phyloP scores from a whole-genome alignment of 257 asterid genomes.

The Mitragyna speciosa region DNA sequence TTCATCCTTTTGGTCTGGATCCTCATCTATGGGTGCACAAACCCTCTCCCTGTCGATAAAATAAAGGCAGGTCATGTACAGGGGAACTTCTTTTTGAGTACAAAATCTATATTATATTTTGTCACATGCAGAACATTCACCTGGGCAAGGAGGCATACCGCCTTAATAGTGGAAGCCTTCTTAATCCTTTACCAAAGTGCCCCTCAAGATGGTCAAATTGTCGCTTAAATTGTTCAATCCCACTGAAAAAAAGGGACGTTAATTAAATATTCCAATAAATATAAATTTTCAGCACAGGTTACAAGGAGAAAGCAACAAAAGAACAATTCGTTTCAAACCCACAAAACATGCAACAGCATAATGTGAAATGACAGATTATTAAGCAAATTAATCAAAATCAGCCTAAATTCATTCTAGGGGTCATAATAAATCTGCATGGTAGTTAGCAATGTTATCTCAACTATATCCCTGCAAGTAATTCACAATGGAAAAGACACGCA shows the following conservation, averaged over 20 bases:
- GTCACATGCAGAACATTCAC: slow-evolving; percentile 32
- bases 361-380: background rate
- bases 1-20: slow-evolving; percentile 40
- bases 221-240: slow-evolving; percentile 86
- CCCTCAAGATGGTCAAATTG: slow-evolving; percentile 86
- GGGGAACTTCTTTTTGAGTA: background rate
- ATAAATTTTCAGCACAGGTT: background rate
- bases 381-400: background rate
- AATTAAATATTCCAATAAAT: background rate
- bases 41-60: slow-evolving; percentile 71
- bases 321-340: background rate
- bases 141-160: slow-evolving; percentile 93
- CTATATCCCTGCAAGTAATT: background rate
- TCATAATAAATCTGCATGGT: background rate
- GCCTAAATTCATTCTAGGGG: background rate
- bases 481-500: background rate
- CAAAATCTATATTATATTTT: background rate
- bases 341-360: background rate
- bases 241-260: slow-evolving; percentile 43
- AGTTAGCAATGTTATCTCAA: background rate
- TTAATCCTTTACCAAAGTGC: slow-evolving; percentile 53
- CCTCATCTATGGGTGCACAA: slow-evolving; percentile 68
- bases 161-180: slow-evolving; percentile 59
- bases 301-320: background rate
- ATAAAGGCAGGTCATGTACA: background rate